A percentile compares a stretch with the other conserved stretches of the same genome.
Evolutionary conservation across 768 basidiomycete species (phyloP).

Genomic region (Pisolithus tinctorius): DNA sequence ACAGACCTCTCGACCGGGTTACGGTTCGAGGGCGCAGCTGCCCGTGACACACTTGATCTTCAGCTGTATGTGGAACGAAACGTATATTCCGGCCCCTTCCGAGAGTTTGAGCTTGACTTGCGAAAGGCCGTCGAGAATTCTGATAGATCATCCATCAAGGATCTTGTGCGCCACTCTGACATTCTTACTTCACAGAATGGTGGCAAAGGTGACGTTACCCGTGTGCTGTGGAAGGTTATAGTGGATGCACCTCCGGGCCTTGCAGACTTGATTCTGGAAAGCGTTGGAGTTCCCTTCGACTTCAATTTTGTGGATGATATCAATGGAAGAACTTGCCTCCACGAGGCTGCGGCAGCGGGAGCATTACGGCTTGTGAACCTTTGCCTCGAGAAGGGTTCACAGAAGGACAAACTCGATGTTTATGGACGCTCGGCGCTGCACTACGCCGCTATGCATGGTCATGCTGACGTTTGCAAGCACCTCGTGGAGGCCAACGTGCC

Average conservation of each 20-base stretch:
- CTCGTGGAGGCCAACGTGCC: constrained; percentile 66
- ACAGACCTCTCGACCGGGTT: constrained; percentile 69
- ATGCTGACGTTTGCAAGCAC: constrained; percentile 64
- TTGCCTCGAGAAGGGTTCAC: constrained; percentile 68
- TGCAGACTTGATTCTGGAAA: constrained; percentile 66
- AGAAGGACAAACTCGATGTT: constrained; percentile 70
- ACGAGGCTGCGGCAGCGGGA: constrained; percentile 88
- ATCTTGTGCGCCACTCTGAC: constrained; percentile 67
- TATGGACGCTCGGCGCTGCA: constrained; percentile 93
- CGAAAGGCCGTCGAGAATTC: constrained; percentile 64
- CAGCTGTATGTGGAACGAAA: constrained; percentile 62
- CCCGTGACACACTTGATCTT: constrained; percentile 67
- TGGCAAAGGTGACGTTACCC: constrained; percentile 64
- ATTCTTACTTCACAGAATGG: constrained; percentile 54
- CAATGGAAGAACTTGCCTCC: constrained; percentile 89
- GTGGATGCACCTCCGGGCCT: constrained; percentile 72
- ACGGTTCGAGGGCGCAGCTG: constrained; percentile 73
- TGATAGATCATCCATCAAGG: constrained; percentile 54
- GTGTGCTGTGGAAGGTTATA: constrained; percentile 93
- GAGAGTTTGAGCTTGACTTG: constrained; percentile 85
- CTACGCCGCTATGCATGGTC: constrained; percentile 93
- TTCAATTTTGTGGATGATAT: constrained; percentile 94
- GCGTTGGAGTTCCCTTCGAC: constrained; percentile 67
- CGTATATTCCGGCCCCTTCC: constrained; percentile 63
- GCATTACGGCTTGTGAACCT: constrained; percentile 67